Evolutionary conservation across 1,139 yeast genomes (phyloP), one percentile per base, ranked within the genome.

Genomic region (Geotrichum fermentans): DNA sequence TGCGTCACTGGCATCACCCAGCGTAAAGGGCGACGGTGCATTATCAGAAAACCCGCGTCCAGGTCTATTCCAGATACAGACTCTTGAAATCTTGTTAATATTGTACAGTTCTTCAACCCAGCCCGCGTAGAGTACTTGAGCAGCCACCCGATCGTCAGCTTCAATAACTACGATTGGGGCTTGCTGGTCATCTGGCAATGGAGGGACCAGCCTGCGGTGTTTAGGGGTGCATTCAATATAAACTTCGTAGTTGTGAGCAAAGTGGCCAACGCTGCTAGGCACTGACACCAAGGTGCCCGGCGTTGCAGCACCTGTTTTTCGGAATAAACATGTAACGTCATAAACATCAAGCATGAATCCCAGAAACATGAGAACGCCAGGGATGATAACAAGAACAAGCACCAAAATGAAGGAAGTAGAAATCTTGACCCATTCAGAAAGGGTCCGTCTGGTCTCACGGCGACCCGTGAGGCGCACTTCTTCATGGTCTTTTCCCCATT

Each of bases 21-120:
- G 71, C 0, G 92, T 83, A 6, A 75, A 68, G 2, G 95, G 95
- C 1, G 89, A 80, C 0, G 95, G 94, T 0, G 90, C 82, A 48
- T 83, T 78, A 58, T 87, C 95, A 7, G 92, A 82, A 61, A 83
- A 79, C 0, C 86, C 96, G 57, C 77, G 77, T 0, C 96, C 96
- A 1, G 96, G 95, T 39, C 95, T 72, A 58, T 88, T 96, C 80
- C 92, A 88, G 50, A 82, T 74, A 67, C 96, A 88, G 54, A 82
- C 85, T 35, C 89, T 72, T 37, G 82, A 79, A 24, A 84, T 68
- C 54, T 80, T 73, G 61, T 80, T 77, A 58, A 80, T 67, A 54
- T 79, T 80, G 60, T 73, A 76, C 38, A 83, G 65, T 51, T 84
- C 92, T 58, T 82, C 83, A 34, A 83, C 76, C 95, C 95, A 87